phyloP scores from a whole-genome alignment of 768 basidiomycete genomes.

The Podaxis mareebaensis region DNA sequence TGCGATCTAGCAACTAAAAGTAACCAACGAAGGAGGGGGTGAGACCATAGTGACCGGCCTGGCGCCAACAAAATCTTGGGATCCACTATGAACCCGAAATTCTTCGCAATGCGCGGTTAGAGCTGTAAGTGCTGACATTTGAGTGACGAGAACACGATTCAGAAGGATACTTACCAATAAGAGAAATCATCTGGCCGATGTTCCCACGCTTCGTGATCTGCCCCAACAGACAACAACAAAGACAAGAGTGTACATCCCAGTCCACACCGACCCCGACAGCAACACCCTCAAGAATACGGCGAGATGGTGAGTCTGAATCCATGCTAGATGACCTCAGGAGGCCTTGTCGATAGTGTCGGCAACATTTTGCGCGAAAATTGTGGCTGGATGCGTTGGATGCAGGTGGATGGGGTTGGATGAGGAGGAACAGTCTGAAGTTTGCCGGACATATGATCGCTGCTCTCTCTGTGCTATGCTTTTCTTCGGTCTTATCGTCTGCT shows the following conservation, averaged over 20 bases:
- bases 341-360: neutral
- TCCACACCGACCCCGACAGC: conserved; percentile 11
- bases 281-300: conserved; percentile 19
- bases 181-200: neutral
- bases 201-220: neutral
- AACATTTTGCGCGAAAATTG: neutral
- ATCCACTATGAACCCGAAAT: no score
- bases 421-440: neutral
- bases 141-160: no score
- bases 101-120: no score
- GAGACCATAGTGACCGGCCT: no score
- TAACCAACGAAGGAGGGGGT: no score
- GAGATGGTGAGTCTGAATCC: conserved; percentile 19
- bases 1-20: no score
- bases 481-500: neutral
- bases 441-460: neutral
- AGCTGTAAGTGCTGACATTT: no score
- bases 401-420: conserved; percentile 14
- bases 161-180: neutral
- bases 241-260: neutral
- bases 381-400: conserved; percentile 16
- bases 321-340: neutral
- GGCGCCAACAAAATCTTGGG: no score
- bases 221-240: conserved; percentile 16
- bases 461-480: neutral